Conservation (phyloP, 495 filamentous ascomycete genomes). For the Aspergillus baeticus region DNA sequence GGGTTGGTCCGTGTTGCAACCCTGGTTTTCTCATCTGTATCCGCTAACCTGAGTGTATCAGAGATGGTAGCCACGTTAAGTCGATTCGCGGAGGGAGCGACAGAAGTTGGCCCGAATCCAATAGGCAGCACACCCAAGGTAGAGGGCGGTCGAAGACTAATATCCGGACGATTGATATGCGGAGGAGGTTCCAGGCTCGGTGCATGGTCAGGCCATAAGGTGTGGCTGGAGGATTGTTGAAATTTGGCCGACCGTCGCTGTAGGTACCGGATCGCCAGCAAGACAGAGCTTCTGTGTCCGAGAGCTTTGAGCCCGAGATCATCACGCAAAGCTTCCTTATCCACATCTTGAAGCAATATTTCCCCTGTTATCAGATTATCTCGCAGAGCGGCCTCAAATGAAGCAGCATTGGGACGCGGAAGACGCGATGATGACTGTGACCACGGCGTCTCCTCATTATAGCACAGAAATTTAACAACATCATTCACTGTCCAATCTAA, state of each 20-base stretch:
- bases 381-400: slow-evolving; percentile 53
- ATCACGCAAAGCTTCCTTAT: slow-evolving; percentile 41
- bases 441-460: slow-evolving; percentile 43
- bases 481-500: slow-evolving; percentile 66
- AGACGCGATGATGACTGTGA: slow-evolving; percentile 23
- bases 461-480: slow-evolving; percentile 64
- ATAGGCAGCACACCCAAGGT: not conserved
- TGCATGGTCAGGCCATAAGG: not conserved
- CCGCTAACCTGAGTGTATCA: not conserved
- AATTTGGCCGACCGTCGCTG: slow-evolving; percentile 42
- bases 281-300: slow-evolving; percentile 44
- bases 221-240: slow-evolving; percentile 6
- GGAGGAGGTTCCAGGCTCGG: not conserved
- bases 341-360: slow-evolving; percentile 54
- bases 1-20: not conserved
- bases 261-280: slow-evolving; percentile 47
- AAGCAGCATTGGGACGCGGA: slow-evolving; percentile 48
- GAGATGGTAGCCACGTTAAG: not conserved
- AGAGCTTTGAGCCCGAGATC: slow-evolving; percentile 50
- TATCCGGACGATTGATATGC: not conserved
- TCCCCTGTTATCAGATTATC: slow-evolving; percentile 61
- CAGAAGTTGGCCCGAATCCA: not conserved
- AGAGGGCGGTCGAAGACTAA: not conserved
- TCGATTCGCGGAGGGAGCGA: not conserved
- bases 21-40: not conserved